Evolutionary conservation across 352 stramenopile species (phyloP).

Genomic region (Blastocystis hominis): DNA sequence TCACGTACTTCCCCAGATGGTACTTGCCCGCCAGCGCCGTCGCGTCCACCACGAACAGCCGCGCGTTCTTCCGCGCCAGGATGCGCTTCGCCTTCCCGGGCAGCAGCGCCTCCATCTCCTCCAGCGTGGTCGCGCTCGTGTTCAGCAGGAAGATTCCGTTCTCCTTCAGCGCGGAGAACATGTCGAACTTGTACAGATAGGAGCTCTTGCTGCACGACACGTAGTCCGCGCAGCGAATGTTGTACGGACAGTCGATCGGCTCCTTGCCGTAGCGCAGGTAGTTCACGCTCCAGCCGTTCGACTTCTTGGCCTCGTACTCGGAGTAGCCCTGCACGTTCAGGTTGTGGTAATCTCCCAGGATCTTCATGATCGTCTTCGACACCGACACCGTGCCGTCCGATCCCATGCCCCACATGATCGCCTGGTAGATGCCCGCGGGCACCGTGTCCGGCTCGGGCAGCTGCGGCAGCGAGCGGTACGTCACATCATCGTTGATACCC

Average conservation of each 20-base stretch:
- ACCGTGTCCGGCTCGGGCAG: slow-evolving; percentile 64
- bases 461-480: not conserved
- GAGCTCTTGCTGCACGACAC: slow-evolving; percentile 67
- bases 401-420: slow-evolving; percentile 77
- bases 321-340: slow-evolving; percentile 67
- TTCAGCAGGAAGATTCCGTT: slow-evolving; percentile 67
- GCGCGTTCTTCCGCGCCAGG: slow-evolving; percentile 62
- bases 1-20: slow-evolving; percentile 65
- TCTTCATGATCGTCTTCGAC: slow-evolving; percentile 66
- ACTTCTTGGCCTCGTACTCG: slow-evolving; percentile 68
- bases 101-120: slow-evolving; percentile 64
- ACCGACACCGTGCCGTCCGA: slow-evolving; percentile 67
- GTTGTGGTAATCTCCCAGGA: slow-evolving; percentile 64
- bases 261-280: slow-evolving; percentile 64
- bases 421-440: slow-evolving; percentile 70
- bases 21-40: slow-evolving; percentile 62
- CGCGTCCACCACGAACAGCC: slow-evolving; percentile 63
- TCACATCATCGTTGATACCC: slow-evolving; percentile 30
- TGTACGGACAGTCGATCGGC: slow-evolving; percentile 60
- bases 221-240: slow-evolving; percentile 63
- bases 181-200: slow-evolving; percentile 67
- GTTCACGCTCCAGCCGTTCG: slow-evolving; percentile 65
- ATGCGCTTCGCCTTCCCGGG: slow-evolving; percentile 65
- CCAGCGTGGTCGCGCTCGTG: slow-evolving; percentile 64
- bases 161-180: slow-evolving; percentile 64